Evolutionary conservation across 2,329 filamentous ascomycete genomes (phyloP), one percentile per base, ranked within the genome.

Genomic region (Coniochaeta prunicola): DNA sequence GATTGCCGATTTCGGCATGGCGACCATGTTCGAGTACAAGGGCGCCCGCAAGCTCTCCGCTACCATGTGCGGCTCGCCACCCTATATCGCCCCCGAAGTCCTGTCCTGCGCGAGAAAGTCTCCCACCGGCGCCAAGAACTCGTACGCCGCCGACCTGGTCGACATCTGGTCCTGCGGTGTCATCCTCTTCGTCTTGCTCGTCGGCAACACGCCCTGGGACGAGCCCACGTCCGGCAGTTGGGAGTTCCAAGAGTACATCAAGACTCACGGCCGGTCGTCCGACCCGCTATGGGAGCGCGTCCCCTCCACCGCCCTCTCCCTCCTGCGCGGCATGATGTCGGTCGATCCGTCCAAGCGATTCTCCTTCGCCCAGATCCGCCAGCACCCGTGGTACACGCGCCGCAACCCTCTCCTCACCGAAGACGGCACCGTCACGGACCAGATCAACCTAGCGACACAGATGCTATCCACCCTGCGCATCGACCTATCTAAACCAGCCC

Each of bases 151-250:
- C 8, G 91, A 97, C 62, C 75, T 91, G 45, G 90, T 91, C 38
- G 94, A 99, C 69, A 88, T 99, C 59, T 99, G 96, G 96, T 97
- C 92, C 17, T 97, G 92, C 67, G 94, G 94, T 34, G 92, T 99
- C 57, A 96, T 99, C n/a, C 79, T 99, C 4, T 99, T 99, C 69
- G 94, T 97, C 36, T 78, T 99, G 4, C 78, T 99, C 3, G 92
- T 96, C 1, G 94, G 94, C 10, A 99, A 99, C 70, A 99, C 94
- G 1, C 94, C 94, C 0, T 99, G 94, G 94, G 94, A 97, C 68
- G 90, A 94, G 69, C 94, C 94, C 0, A 93, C 92, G 2, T 77
- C 83, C 36, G 81, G 85, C 59, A 97, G 91, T 70, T 96, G 90
- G 78, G 94, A 99, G 74, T 99, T 90, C 66, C 84, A 89, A 66